Evolutionary conservation across 257 asterid species (phyloP).

Genomic region (Penstemon barbatus): DNA sequence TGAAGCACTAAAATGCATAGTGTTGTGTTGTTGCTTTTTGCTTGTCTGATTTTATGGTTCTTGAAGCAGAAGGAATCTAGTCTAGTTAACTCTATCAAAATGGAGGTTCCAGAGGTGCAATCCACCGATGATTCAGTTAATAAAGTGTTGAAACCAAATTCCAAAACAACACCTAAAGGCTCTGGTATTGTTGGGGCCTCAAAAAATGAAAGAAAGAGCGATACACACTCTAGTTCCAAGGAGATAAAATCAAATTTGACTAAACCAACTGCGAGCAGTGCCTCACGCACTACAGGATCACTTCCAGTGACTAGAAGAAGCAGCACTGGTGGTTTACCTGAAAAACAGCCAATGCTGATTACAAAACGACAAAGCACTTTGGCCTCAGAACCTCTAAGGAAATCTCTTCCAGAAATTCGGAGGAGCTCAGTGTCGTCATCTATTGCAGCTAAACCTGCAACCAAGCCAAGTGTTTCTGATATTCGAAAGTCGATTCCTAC

Average conservation of each 20-base stretch:
- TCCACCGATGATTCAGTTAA: conserved; percentile 35
- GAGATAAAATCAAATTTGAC: conserved; percentile 50
- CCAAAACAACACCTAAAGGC: conserved; percentile 29
- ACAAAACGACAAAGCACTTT: conserved; percentile 45
- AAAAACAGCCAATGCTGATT: conserved; percentile 52
- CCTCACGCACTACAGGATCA: conserved; percentile 56
- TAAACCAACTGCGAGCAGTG: conserved; percentile 69
- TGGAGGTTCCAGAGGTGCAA: conserved; percentile 47
- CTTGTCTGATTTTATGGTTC: conserved; percentile 5
- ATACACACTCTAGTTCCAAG: conserved; percentile 32
- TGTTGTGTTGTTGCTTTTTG: conserved; percentile 9
- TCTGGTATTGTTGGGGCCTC: conserved; percentile 32
- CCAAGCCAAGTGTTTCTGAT: conserved; percentile 47
- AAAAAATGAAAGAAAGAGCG: conserved; percentile 42
- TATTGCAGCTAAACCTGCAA: conserved; percentile 45
- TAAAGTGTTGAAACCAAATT: conserved; percentile 42
- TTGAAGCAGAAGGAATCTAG: conserved; percentile 12
- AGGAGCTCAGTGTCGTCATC: conserved; percentile 60
- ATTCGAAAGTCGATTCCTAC: conserved; percentile 57
- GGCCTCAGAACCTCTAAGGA: conserved; percentile 64
- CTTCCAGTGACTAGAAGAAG: conserved; percentile 66
- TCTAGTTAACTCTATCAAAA: conserved; percentile 17
- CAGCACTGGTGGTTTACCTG: conserved; percentile 82
- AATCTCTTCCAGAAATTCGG: conserved; percentile 71
- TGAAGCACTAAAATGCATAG: conserved; percentile 20